Evolutionary conservation across 2,329 filamentous ascomycete species (phyloP), one percentile per base, ranked within the genome.

Genomic region (Aspergillus novoparasiticus): DNA sequence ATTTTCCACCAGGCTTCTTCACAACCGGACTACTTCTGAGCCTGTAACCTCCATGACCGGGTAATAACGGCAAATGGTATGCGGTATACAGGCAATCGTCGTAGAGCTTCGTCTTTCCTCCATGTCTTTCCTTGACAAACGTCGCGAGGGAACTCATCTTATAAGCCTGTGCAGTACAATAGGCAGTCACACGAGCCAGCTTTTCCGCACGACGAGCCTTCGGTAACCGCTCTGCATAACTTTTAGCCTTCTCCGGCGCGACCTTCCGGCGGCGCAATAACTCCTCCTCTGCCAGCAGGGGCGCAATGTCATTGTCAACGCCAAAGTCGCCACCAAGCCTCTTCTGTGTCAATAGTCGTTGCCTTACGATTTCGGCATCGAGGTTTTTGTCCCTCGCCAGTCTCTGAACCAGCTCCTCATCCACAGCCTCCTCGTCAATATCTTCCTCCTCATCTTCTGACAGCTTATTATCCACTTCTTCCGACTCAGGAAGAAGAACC

Each of bases 61-160:
- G 90, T 59, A 98, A 83, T 19, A 99, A 81, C 6, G 95, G 95
- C 34, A 97, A 82, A 75, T 97, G 94, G 77, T 99, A 99, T 55
- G 97, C 94, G 30, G 90, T 92, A 75, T 99, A 99, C 28, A 99
- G 83, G 74, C 95, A 99, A 78, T 99, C 95, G 77, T 99, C 95
- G 79, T 99, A 99, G 6, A 98, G 84, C 79, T 99, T 99, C 16
- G 94, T 96, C 79, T 93, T 90, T 1, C 94, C 94, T 36, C 91
- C 89, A 79, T 99, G 95, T 72, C 90, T 90, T 67, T 92, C 91
- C 70, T 91, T 90, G 65, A 97, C 83, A 75, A 99, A 99, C 39
- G 92, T 88, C 16, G 94, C 93, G n/a, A 93, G 93, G 30, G 89
- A 87, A 71, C 91, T 90, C 80, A 96, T 88, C 80, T 94, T 96